Conservation (phyloP, 1,284 basidiomycete species). For the Apiotrichum laibachii region DNA sequence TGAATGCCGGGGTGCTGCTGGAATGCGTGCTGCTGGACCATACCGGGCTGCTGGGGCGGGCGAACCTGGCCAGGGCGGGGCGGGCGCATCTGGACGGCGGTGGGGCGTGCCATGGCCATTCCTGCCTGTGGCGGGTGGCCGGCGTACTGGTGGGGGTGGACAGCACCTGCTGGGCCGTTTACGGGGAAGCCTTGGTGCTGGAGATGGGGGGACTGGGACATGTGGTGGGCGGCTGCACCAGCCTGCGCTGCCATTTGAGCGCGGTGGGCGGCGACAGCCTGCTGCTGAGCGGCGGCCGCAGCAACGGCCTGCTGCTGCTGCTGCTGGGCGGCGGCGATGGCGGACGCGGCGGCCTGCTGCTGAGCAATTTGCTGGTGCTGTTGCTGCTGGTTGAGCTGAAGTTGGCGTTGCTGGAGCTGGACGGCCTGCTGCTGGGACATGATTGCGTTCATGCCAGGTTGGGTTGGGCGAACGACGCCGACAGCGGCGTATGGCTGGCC, state of each 20-base stretch:
- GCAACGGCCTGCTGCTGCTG: constrained; percentile 9
- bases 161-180: constrained; percentile 24
- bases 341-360: constrained; percentile 18
- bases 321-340: constrained; percentile 20
- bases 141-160: constrained; percentile 20
- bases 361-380: constrained; percentile 22
- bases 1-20: constrained; percentile 22
- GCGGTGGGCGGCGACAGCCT: constrained; percentile 4
- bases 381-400: constrained; percentile 21
- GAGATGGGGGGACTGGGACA: constrained; percentile 43
- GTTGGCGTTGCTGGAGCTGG: constrained; percentile 20
- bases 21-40: constrained; percentile 18
- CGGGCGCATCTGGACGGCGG: constrained; percentile 20
- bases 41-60: constrained; percentile 13
- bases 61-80: constrained; percentile 15
- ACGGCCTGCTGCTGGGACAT: constrained; percentile 24
- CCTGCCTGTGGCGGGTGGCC: constrained; percentile 22
- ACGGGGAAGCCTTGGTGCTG: constrained; percentile 39
- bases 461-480: constrained; percentile 20
- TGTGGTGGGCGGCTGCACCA: constrained; percentile 16
- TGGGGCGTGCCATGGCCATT: constrained; percentile 13
- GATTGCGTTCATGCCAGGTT: constrained; percentile 16
- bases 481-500: constrained; percentile 17
- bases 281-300: constrained; percentile 4
- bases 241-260: constrained; percentile 11